Percentiles rank a stretch among this genome's conserved stretches.
Conservation (phyloP, 2,329 filamentous ascomycete species). For the Hawksworthiomyces lignivorus region DNA sequence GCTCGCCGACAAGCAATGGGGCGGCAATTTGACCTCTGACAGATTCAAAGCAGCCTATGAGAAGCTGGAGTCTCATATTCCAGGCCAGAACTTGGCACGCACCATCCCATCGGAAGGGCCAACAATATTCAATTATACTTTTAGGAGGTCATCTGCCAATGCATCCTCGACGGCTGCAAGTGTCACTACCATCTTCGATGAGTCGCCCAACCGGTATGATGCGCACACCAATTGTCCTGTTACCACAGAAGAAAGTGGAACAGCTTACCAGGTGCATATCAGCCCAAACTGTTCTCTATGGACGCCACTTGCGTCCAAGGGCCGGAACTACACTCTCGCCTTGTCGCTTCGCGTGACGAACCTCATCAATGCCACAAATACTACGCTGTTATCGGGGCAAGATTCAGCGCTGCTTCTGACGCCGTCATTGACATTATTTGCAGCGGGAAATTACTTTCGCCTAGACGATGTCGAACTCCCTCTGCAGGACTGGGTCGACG, state of each 20-base stretch:
- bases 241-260: conserved; percentile 13
- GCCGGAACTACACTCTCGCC: conserved; percentile 47
- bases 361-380: conserved; percentile 25
- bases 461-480: conserved; percentile 28
- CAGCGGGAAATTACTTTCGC: conserved; percentile 27
- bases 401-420: conserved; percentile 36
- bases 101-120: conserved; percentile 27
- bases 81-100: conserved; percentile 43
- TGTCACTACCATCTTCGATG: conserved; percentile 22
- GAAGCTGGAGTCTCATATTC: conserved; percentile 30
- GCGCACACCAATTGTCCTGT: conserved; percentile 30
- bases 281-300: conserved; percentile 30
- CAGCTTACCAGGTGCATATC: conserved; percentile 24
- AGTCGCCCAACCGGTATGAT: conserved; percentile 32
- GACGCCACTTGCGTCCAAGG: conserved; percentile 45
- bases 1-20: conserved; percentile 46
- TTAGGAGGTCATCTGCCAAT: not conserved
- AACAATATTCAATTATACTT: conserved; percentile 27
- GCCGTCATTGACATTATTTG: conserved; percentile 27
- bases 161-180: conserved; percentile 12
- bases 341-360: conserved; percentile 31
- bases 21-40: conserved; percentile 33
- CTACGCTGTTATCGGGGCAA: conserved; percentile 31
- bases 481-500: conserved; percentile 20
- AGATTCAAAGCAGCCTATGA: conserved; percentile 32